Conservation (phyloP, 2,329 filamentous ascomycete species). For the Xylariaceae sp. region DNA sequence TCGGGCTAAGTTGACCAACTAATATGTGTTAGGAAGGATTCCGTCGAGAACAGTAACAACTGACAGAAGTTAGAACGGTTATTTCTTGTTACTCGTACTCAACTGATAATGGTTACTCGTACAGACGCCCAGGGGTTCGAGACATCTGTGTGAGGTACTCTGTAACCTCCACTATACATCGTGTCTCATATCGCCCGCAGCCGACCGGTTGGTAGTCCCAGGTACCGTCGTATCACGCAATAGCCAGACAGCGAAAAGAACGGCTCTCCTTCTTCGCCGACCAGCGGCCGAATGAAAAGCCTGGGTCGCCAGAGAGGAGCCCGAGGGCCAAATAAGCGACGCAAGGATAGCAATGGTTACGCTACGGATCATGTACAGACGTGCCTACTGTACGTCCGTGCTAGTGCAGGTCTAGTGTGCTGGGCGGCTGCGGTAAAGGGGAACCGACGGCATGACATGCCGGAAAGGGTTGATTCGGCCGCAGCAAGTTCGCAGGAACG, state of each 20-base stretch:
- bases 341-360: neutral
- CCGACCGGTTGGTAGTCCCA: too few species aligned
- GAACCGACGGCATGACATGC: slow-evolving; percentile 23
- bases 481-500: slow-evolving; percentile 15
- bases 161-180: too few species aligned
- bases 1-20: too few species aligned
- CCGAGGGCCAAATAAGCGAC: slow-evolving; percentile 23
- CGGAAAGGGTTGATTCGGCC: slow-evolving; percentile 17
- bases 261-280: slow-evolving; percentile 4
- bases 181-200: too few species aligned
- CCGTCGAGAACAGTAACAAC: too few species aligned
- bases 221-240: neutral
- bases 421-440: slow-evolving; percentile 17
- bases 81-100: too few species aligned
- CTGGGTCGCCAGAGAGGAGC: slow-evolving; percentile 2
- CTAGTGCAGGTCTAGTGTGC: neutral
- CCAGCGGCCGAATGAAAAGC: slow-evolving; percentile 8
- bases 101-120: too few species aligned
- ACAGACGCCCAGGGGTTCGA: too few species aligned
- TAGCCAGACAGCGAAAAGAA: slow-evolving; percentile 1
- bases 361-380: neutral
- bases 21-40: too few species aligned
- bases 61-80: too few species aligned
- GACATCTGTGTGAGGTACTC: too few species aligned
- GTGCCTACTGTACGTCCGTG: too few species aligned